These are phyloP conservation scores for Hypoxylon perforatum DNA, from an alignment of 495 filamentous ascomycete genomes.

Conservation along the genomic window DNA sequence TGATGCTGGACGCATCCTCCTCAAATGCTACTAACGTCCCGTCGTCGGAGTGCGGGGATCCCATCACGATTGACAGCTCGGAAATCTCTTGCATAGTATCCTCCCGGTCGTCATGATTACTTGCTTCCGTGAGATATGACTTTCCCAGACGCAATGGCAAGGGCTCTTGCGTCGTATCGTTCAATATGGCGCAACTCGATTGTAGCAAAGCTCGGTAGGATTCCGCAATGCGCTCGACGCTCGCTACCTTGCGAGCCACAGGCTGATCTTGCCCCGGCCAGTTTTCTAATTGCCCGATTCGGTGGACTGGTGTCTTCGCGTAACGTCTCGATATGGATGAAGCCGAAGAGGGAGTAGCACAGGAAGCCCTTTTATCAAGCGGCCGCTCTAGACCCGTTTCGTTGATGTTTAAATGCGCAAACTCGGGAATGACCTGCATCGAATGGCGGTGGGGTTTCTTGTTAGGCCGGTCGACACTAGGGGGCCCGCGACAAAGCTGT, in stretches of 20 bases:
- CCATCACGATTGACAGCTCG: slow-evolving; percentile 16
- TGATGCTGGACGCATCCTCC: slow-evolving; percentile 54
- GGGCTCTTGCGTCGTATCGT: slow-evolving; percentile 37
- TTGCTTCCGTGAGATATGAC: not conserved
- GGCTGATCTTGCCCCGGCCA: slow-evolving; percentile 39
- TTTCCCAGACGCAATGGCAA: slow-evolving; percentile 29
- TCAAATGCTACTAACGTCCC: slow-evolving; percentile 57
- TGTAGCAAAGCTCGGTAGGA: slow-evolving; percentile 57
- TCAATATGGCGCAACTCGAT: slow-evolving; percentile 39
- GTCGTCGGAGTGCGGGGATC: slow-evolving; percentile 54
- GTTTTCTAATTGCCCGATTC: slow-evolving; percentile 54
- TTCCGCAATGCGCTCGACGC: slow-evolving; percentile 58
- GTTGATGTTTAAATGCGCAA: slow-evolving; percentile 49
- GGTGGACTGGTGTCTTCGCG: slow-evolving; percentile 58
- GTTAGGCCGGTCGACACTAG: slow-evolving; percentile 20
- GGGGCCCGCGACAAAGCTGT: slow-evolving; percentile 38
- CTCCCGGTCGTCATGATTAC: slow-evolving; percentile 18
- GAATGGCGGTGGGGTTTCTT: slow-evolving; percentile 32
- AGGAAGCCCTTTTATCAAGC: slow-evolving; percentile 31
- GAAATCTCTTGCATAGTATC: slow-evolving; percentile 25
- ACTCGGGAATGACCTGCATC: slow-evolving; percentile 50
- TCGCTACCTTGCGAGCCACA: slow-evolving; percentile 43
- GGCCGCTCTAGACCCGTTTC: slow-evolving; percentile 38
- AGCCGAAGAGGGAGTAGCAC: slow-evolving; percentile 29
- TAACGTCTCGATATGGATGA: slow-evolving; percentile 46